A percentile compares a stretch with the other conserved stretches of the same genome.
phyloP scores from a whole-genome alignment of 78 protist species.

The Dictyostelium capitatum region DNA sequence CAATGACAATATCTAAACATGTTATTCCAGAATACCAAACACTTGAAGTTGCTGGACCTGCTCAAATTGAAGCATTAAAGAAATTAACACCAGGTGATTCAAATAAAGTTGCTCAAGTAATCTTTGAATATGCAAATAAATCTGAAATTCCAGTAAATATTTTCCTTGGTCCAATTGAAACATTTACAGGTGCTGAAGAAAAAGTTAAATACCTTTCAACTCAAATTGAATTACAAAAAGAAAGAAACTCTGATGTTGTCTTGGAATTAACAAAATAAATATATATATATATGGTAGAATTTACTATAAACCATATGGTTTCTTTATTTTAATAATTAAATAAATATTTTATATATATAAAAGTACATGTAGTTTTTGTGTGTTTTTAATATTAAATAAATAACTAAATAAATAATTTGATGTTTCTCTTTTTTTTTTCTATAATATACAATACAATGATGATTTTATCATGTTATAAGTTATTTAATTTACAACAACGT shows the following conservation, averaged over 20 bases:
- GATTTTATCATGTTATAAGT: too few relatives aligned
- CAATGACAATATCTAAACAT: neutral
- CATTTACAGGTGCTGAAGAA: neutral
- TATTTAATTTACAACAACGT: too few relatives aligned
- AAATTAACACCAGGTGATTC: neutral
- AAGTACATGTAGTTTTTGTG: too few relatives aligned
- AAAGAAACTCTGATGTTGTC: neutral
- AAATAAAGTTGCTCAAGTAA: neutral
- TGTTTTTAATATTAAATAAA: too few relatives aligned
- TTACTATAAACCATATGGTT: too few relatives aligned
- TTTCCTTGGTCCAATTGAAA: conserved; percentile 27
- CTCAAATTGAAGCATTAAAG: neutral
- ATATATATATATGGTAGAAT: too few relatives aligned
- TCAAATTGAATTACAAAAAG: neutral
- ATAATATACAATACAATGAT: too few relatives aligned
- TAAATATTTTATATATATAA: too few relatives aligned
- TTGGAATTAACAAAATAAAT: neutral
- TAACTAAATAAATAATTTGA: too few relatives aligned
- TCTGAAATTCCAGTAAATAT: neutral
- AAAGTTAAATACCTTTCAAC: neutral
- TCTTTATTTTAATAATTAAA: too few relatives aligned
- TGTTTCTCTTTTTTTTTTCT: too few relatives aligned
- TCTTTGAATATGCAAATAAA: neutral
- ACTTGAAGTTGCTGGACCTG: neutral
- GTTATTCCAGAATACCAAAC: neutral